phyloP scores from a whole-genome alignment of 306 rosid species.

The Chamaecrista fasciculata region DNA sequence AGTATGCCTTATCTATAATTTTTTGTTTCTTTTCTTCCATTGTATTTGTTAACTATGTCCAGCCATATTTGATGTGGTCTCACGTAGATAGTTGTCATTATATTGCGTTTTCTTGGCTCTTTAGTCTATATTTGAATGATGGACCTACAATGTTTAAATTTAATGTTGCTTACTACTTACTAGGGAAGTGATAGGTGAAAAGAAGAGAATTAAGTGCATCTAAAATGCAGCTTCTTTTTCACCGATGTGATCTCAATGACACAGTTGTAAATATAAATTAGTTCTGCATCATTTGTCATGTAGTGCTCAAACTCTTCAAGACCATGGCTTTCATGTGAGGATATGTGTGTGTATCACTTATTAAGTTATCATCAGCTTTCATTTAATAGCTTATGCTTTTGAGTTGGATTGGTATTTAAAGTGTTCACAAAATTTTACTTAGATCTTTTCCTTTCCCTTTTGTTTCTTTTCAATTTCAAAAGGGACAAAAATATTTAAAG shows the following conservation, averaged over 20 bases:
- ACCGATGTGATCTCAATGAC: background rate
- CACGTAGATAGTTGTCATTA: background rate
- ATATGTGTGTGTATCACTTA: background rate
- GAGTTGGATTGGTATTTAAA: background rate
- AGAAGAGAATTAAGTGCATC: background rate
- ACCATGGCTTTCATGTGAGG: background rate
- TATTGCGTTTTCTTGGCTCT: background rate
- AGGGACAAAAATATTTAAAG: background rate
- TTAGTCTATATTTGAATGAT: background rate
- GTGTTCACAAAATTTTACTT: background rate
- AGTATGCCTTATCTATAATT: conserved; percentile 49
- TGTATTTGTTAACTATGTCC: conserved; percentile 5
- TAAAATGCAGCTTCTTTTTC: background rate
- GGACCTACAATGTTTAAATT: too few species aligned
- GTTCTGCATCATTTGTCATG: background rate
- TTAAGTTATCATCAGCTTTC: background rate
- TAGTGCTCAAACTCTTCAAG: background rate
- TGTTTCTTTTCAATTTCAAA: background rate
- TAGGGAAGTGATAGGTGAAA: background rate
- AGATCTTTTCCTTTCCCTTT: background rate
- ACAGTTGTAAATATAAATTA: background rate
- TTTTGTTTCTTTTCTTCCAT: conserved; percentile 30
- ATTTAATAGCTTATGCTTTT: background rate
- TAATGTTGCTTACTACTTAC: too few species aligned
- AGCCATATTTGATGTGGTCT: conserved; percentile 12